Evolutionary conservation across 2,329 filamentous ascomycete genomes (phyloP), one percentile per base, ranked within the genome.

Genomic region (Microsporum ferrugineum): DNA sequence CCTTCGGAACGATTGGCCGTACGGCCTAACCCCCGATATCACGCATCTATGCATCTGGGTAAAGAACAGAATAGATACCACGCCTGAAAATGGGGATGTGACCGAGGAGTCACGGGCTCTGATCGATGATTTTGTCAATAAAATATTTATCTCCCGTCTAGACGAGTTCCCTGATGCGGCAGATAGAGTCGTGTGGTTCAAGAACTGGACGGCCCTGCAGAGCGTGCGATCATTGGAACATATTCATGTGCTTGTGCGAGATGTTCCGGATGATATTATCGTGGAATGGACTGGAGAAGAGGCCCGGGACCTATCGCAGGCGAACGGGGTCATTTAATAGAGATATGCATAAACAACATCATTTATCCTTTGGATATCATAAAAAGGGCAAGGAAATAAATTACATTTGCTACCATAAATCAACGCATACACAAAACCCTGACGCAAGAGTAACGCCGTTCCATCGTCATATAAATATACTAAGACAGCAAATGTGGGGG

Each of bases 1-100:
- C 60, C 73, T 85, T 55, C 73, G 74, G 49, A 86, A 86, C 66
- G 84, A 86, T 70, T 86, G 84, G 84, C 81, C 82, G 1, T 86
- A 86, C 70, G 83, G 82, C 2, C 66, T 85, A 17, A 77, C 73
- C 1, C 68, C 74, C 0, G 81, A 79, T 2, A 82, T 86, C 63
- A 71, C 68, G 14, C 84, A 86, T 68, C 70, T 86, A 0, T 73
- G 81, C 4, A 79, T 85, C 29, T 86, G 83, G 83, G 70, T 77
- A 36, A 80, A 80, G 60, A 79, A 76, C 4, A 76, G 77, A 0
- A 77, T 82, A 23, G 70, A 76, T 1, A 76, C 78, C 2, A 74
- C 78, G 62, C 71, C 73, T 14, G 69, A 70, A 0, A 74, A 72
- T 57, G 80, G 80, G 5, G 77, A 82, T 68, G 68, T 83, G 64